These are phyloP conservation scores for Talaromyces proteolyticus DNA, from an alignment of 495 filamentous ascomycete species.

Conservation along the genomic window DNA sequence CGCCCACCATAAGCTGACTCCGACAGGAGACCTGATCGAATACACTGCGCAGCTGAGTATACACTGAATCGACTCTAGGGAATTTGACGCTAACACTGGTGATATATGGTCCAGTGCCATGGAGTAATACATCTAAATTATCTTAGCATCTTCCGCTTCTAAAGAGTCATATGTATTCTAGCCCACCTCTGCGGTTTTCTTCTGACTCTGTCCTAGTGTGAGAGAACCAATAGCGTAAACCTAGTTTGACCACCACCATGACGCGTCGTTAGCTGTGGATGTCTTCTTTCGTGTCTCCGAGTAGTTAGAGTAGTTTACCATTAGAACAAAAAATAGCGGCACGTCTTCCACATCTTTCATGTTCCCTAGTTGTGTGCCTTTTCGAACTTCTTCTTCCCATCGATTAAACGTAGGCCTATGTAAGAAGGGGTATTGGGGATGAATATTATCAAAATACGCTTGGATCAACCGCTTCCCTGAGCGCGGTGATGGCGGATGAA, in stretches of 20 bases:
- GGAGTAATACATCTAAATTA: background rate
- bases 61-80: slow-evolving; percentile 11
- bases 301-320: no score
- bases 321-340: slow-evolving; percentile 9
- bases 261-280: no score
- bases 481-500: no score
- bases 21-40: slow-evolving; percentile 8
- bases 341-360: background rate
- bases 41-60: slow-evolving; percentile 13
- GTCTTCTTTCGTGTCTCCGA: no score
- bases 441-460: slow-evolving; percentile 12
- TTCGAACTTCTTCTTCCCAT: background rate
- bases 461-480: background rate
- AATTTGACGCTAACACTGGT: slow-evolving; percentile 3
- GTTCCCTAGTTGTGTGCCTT: background rate
- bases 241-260: no score
- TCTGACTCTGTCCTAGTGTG: slow-evolving; percentile 5
- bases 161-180: background rate
- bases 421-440: slow-evolving; percentile 15
- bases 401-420: slow-evolving; percentile 12
- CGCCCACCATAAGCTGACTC: slow-evolving; percentile 10
- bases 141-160: background rate
- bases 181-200: background rate
- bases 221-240: slow-evolving; percentile 12
- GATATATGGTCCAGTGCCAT: background rate